These are phyloP conservation scores for Curvularia eragrostidis DNA, from an alignment of 2,329 filamentous ascomycete genomes.

Conservation along the genomic window DNA sequence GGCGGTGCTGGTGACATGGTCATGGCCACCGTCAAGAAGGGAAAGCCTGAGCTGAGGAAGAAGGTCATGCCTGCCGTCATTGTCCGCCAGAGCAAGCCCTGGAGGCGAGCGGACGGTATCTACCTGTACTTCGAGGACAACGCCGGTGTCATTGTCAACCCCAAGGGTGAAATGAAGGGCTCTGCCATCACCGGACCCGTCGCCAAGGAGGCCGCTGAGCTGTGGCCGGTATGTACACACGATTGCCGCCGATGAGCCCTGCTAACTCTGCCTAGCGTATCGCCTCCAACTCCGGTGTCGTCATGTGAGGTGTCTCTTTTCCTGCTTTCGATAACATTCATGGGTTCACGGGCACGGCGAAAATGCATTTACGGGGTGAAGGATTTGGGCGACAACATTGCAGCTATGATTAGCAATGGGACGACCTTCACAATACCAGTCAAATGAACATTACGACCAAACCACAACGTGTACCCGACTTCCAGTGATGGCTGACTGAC, in stretches of 20 bases:
- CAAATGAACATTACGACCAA: conserved; percentile 44
- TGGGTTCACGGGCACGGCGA: conserved; percentile 50
- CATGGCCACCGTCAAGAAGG: conserved; percentile 99
- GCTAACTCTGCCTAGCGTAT: conserved; percentile 75
- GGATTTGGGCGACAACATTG: conserved; percentile 46
- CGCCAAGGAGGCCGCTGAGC: conserved; percentile 99
- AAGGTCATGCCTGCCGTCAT: conserved; percentile 99
- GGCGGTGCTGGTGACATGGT: conserved; percentile 99
- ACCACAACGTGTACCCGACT: conserved; percentile 7
- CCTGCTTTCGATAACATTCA: conserved; percentile 49
- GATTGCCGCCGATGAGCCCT: neutral
- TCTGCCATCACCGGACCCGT: conserved; percentile 99
- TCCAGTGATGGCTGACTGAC: conserved; percentile 11
- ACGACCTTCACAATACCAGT: conserved; percentile 45
- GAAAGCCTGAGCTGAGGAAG: conserved; percentile 99
- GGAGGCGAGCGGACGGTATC: conserved; percentile 97
- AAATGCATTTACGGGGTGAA: conserved; percentile 51
- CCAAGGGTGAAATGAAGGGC: conserved; percentile 99
- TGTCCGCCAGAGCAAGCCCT: conserved; percentile 98
- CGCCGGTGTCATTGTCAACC: conserved; percentile 99
- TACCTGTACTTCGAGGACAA: conserved; percentile 99
- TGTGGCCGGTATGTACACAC: conserved; percentile 83
- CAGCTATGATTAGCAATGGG: conserved; percentile 45
- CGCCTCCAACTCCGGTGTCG: conserved; percentile 99
- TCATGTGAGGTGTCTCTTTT: conserved; percentile 78